phyloP scores from a whole-genome alignment of 2,329 filamentous ascomycete genomes.

The Fusarium palustre region DNA sequence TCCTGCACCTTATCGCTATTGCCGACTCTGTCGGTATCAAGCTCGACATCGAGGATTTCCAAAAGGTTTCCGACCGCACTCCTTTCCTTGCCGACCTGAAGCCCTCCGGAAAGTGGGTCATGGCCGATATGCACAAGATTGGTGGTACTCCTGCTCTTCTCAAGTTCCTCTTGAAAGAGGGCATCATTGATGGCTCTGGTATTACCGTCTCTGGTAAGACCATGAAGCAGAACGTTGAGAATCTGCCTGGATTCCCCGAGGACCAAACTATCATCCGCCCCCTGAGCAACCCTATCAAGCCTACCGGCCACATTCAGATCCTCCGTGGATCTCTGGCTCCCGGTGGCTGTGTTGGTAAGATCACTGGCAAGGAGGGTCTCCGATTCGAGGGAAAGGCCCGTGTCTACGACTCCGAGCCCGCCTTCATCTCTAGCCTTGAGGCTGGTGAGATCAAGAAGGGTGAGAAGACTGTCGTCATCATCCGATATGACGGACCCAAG shows the following conservation, averaged over 20 bases:
- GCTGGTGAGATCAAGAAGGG: slow-evolving; percentile 82
- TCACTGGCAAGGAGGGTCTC: slow-evolving; percentile 93
- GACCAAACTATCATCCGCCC: slow-evolving; percentile 87
- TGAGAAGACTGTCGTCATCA: slow-evolving; percentile 90
- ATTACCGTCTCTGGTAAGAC: slow-evolving; percentile 92
- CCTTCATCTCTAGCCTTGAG: slow-evolving; percentile 82
- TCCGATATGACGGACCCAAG: slow-evolving; percentile 93
- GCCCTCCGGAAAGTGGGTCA: slow-evolving; percentile 88
- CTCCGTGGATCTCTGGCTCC: slow-evolving; percentile 87
- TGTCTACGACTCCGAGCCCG: slow-evolving; percentile 85
- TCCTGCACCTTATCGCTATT: slow-evolving; percentile 86
- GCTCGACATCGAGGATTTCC: slow-evolving; percentile 88
- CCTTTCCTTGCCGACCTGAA: slow-evolving; percentile 87
- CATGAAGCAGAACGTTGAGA: slow-evolving; percentile 83
- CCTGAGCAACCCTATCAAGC: slow-evolving; percentile 85
- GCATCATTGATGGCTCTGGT: slow-evolving; percentile 82
- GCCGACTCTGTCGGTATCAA: slow-evolving; percentile 84
- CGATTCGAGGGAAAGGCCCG: slow-evolving; percentile 82
- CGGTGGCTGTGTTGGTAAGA: slow-evolving; percentile 89
- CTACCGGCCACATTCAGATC: slow-evolving; percentile 89
- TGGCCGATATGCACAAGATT: slow-evolving; percentile 85
- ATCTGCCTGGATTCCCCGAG: slow-evolving; percentile 77
- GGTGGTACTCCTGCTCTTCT: slow-evolving; percentile 89
- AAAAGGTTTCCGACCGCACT: slow-evolving; percentile 80
- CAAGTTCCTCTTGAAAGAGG: slow-evolving; percentile 86